These are phyloP conservation scores for Saccharomyces hybrid DNA, from an alignment of 1,139 yeast genomes.

Conservation along the genomic window DNA sequence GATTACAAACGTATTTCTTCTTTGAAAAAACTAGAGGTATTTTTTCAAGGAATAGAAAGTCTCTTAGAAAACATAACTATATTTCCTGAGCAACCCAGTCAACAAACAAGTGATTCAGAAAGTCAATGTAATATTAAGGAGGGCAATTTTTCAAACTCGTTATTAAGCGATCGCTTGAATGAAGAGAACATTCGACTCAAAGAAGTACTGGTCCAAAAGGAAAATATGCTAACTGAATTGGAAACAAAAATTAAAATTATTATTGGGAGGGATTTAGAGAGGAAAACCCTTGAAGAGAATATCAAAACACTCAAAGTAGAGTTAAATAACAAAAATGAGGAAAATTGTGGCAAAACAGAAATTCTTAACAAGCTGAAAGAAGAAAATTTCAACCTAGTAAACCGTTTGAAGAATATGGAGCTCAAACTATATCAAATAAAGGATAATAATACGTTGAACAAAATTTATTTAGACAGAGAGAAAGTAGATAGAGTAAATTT, in stretches of 20 bases:
- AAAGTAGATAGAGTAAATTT: constrained; percentile 10
- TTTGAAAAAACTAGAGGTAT: background rate
- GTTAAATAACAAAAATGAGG: background rate
- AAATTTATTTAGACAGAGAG: constrained; percentile 6
- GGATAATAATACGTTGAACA: constrained; percentile 1
- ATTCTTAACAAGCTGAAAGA: background rate
- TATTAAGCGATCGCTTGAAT: background rate
- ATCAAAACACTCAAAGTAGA: background rate
- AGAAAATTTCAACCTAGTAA: background rate
- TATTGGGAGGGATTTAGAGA: background rate
- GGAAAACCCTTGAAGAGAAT: background rate
- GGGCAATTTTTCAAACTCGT: background rate
- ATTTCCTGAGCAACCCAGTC: background rate
- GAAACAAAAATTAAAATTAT: background rate
- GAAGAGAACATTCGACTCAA: background rate
- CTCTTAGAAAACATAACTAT: background rate
- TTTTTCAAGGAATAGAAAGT: background rate
- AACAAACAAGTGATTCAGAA: background rate
- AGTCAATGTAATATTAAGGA: background rate
- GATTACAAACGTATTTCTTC: background rate
- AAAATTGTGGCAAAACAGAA: background rate
- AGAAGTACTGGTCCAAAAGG: background rate
- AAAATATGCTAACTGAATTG: background rate
- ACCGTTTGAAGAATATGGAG: background rate
- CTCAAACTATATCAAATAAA: constrained; percentile 5